Evolutionary conservation across 2,329 filamentous ascomycete genomes (phyloP).

Genomic region (Aspergillus pseudonomiae): DNA sequence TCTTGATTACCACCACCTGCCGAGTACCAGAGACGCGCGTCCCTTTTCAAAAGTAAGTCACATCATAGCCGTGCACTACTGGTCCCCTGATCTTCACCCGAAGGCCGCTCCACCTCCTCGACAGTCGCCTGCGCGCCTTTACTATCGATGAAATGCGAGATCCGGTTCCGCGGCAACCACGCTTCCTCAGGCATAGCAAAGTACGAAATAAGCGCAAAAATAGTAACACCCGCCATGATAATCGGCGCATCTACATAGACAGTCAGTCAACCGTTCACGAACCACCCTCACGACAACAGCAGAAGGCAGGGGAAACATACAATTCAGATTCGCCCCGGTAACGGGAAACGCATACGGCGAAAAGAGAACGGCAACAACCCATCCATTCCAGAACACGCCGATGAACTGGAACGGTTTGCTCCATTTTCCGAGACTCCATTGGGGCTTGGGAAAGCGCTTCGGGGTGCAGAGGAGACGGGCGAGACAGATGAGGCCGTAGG

Average conservation of each 20-base stretch:
- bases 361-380: conserved; percentile 54
- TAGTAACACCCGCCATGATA: conserved; percentile 54
- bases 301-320: conserved; percentile 27
- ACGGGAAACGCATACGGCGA: conserved; percentile 53
- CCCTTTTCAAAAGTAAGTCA: not conserved
- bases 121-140: conserved; percentile 36
- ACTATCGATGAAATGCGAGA: conserved; percentile 47
- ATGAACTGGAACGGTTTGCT: conserved; percentile 54
- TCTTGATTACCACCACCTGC: not conserved
- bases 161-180: conserved; percentile 51
- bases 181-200: conserved; percentile 51
- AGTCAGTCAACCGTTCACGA: not conserved
- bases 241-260: conserved; percentile 48
- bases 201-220: conserved; percentile 53
- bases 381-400: conserved; percentile 53
- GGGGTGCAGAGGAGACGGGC: conserved; percentile 53
- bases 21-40: not conserved
- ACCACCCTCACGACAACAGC: not conserved
- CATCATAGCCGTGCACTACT: not conserved
- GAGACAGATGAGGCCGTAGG: conserved; percentile 56
- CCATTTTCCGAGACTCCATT: conserved; percentile 50
- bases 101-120: conserved; percentile 26
- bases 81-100: not conserved
- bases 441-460: conserved; percentile 50
- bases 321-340: conserved; percentile 48